Evolutionary conservation across 495 filamentous ascomycete genomes (phyloP), one percentile per base, ranked within the genome.

Genomic region (Venustampulla echinocandica): DNA sequence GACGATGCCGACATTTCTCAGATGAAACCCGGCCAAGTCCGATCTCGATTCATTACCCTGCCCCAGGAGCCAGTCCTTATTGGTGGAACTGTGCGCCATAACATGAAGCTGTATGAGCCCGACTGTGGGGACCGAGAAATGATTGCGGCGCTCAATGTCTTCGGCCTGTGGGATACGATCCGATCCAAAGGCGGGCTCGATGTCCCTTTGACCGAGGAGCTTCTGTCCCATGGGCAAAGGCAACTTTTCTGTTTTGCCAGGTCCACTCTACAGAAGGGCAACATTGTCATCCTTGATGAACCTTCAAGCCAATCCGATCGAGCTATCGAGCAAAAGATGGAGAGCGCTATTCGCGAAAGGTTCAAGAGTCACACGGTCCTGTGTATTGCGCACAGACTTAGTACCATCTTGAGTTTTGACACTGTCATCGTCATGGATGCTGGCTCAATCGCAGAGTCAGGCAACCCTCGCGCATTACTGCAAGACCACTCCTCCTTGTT

Each of bases 261-360:
- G 17, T 67, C 71, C 0, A 55, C 68, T 5, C 44, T 64, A 0
- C 42, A 41, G 32, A 44, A 48, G 14, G 44, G 47, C 14, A 56
- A 51, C 7, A 59, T 73, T 25, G 18, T 73, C 15, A 55, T 70
- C 18, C 56, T 71, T 34, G 69, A 73, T 49, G 69, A 73, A 43
- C 60, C 64, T 0, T 70, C 66, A 13, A 69, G 69, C 22, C 38
- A 27, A 32, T 35, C 50, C 15, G 77, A 81, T 54, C 53, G 58
- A 32, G 65, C 71, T 48, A 79, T 74, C 18, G 76, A 81, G 47
- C 61, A 64, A 32, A 56, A 76, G 27, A 76, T 81, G 65, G 74
- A 79, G 51, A 60, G 62, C 13, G 66, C 82, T 47, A 69, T 84
- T 15, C 33, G 33, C 4, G 33, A 35, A 14, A 15, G 18, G 18